Evolutionary conservation across 495 filamentous ascomycete species (phyloP).

Genomic region (Aspergillus taichungensis): DNA sequence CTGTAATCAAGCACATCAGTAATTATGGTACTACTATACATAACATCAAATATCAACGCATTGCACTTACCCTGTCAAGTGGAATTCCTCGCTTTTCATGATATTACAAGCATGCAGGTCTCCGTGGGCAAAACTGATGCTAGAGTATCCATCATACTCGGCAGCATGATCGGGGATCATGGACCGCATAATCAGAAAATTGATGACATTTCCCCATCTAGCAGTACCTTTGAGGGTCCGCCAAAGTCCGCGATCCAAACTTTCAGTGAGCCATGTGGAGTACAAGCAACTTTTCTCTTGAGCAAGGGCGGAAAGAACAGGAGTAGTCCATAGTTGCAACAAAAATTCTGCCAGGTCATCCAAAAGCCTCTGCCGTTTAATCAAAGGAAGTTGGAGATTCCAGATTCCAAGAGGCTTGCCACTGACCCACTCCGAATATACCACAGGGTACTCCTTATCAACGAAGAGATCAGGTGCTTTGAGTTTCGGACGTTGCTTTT

Average conservation of each 20-base stretch:
- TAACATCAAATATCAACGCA: not conserved
- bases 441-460: constrained; percentile 4
- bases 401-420: constrained; percentile 9
- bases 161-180: constrained; percentile 12
- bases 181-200: constrained; percentile 16
- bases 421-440: constrained; percentile 13
- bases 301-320: not conserved
- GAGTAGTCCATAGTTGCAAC: constrained; percentile 9
- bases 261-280: constrained; percentile 11
- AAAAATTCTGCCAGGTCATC: constrained; percentile 9
- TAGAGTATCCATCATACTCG: constrained; percentile 6
- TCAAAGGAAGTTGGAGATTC: constrained; percentile 6
- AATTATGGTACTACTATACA: not conserved
- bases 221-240: constrained; percentile 11
- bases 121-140: constrained; percentile 8
- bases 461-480: constrained; percentile 6
- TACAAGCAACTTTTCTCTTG: not conserved
- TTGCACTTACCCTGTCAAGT: constrained; percentile 13
- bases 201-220: constrained; percentile 10
- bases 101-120: constrained; percentile 13
- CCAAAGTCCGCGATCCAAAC: constrained; percentile 12
- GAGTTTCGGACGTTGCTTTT: constrained; percentile 1
- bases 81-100: constrained; percentile 13
- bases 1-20: constrained; percentile 3
- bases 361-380: constrained; percentile 5